phyloP scores from a whole-genome alignment of 2,329 filamentous ascomycete species.

The Colletotrichum agaves region DNA sequence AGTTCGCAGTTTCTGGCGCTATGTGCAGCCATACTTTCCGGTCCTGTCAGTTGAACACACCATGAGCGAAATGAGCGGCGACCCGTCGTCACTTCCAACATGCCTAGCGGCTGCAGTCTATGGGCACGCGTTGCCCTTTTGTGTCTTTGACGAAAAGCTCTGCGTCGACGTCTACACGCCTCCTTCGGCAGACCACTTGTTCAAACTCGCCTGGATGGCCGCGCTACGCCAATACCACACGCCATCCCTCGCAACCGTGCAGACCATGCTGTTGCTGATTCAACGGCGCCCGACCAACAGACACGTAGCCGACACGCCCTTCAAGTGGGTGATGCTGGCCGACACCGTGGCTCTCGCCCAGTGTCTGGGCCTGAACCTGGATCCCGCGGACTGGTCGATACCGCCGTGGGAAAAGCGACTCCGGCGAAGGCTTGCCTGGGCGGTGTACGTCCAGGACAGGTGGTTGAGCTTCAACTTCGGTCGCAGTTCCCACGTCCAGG shows the following conservation, averaged over 20 bases:
- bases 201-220: slow-evolving; percentile 28
- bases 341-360: slow-evolving; percentile 24
- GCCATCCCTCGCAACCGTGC: slow-evolving; percentile 14
- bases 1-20: slow-evolving; percentile 12
- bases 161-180: slow-evolving; percentile 22
- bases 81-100: slow-evolving; percentile 8
- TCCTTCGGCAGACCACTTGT: slow-evolving; percentile 19
- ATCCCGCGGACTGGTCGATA: slow-evolving; percentile 19
- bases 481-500: slow-evolving; percentile 24
- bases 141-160: slow-evolving; percentile 27
- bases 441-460: slow-evolving; percentile 21
- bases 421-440: slow-evolving; percentile 24
- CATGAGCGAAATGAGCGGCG: background rate
- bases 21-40: slow-evolving; percentile 27
- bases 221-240: slow-evolving; percentile 18
- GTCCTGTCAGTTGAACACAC: slow-evolving; percentile 12
- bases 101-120: slow-evolving; percentile 21
- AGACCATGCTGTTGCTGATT: slow-evolving; percentile 30
- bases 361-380: slow-evolving; percentile 25
- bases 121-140: slow-evolving; percentile 21
- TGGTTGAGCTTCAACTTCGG: slow-evolving; percentile 29
- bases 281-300: slow-evolving; percentile 29
- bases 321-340: slow-evolving; percentile 32
- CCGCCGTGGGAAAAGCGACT: slow-evolving; percentile 22
- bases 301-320: slow-evolving; percentile 30